Evolutionary conservation across 495 filamentous ascomycete genomes (phyloP).

Genomic region (Aspergillus coremiiformis): DNA sequence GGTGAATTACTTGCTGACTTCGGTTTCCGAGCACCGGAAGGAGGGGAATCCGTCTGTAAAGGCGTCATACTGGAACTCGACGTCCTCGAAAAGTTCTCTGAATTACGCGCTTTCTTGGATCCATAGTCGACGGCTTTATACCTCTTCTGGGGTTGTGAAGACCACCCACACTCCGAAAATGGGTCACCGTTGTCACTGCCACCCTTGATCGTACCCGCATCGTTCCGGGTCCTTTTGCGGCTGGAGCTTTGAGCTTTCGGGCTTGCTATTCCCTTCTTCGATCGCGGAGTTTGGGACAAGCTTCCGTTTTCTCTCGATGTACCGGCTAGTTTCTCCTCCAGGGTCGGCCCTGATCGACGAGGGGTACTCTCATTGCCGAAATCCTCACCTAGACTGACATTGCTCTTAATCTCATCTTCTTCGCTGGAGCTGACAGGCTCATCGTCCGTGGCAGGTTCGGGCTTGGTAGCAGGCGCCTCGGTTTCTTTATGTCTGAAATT

Average conservation of each 20-base stretch:
- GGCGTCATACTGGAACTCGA: constrained; percentile 15
- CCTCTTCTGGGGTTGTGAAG: constrained; percentile 20
- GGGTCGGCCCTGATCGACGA: constrained; percentile 6
- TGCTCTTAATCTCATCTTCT: constrained; percentile 17
- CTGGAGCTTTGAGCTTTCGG: constrained; percentile 1
- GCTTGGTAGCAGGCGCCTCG: background rate
- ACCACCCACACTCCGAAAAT: constrained; percentile 8
- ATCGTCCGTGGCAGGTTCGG: constrained; percentile 21
- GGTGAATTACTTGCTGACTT: constrained; percentile 1
- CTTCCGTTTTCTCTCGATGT: background rate
- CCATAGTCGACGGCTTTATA: constrained; percentile 13
- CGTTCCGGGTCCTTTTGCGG: constrained; percentile 8
- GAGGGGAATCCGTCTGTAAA: constrained; percentile 10
- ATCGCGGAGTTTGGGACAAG: constrained; percentile 2
- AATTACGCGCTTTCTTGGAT: constrained; percentile 10
- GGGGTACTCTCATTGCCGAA: constrained; percentile 8
- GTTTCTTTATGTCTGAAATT: constrained; percentile 13
- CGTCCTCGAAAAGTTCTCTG: background rate
- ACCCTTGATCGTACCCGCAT: constrained; percentile 4
- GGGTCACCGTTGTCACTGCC: constrained; percentile 13
- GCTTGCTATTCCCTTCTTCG: background rate
- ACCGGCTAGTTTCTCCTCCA: constrained; percentile 20
- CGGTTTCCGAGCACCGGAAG: background rate
- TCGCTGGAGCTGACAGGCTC: constrained; percentile 27
- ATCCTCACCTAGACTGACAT: constrained; percentile 4